Evolutionary conservation across 495 filamentous ascomycete genomes (phyloP).

Genomic region (Bryoglossum gracile): DNA sequence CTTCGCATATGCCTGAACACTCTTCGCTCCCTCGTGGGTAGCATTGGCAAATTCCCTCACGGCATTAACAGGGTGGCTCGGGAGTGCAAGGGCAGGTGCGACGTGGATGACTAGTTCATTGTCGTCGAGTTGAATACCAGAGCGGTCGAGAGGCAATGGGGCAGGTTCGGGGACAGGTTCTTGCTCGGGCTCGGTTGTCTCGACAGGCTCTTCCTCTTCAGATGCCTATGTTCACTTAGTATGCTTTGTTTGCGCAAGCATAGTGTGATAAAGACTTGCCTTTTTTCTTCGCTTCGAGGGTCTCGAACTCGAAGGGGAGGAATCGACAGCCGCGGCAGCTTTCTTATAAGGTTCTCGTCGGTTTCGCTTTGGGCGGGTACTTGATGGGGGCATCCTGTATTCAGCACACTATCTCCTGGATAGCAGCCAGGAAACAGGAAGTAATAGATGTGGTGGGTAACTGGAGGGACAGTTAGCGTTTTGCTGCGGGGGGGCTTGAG

Average conservation of each 20-base stretch:
- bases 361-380: constrained; percentile 40
- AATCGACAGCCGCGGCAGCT: constrained; percentile 49
- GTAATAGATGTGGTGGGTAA: too few species aligned
- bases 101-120: constrained; percentile 65
- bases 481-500: neutral
- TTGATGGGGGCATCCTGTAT: constrained; percentile 45
- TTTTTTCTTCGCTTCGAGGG: constrained; percentile 70
- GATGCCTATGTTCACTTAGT: constrained; percentile 22
- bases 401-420: too few species aligned
- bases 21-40: constrained; percentile 61
- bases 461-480: neutral
- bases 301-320: constrained; percentile 64
- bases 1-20: constrained; percentile 86
- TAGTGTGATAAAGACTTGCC: constrained; percentile 43
- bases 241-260: constrained; percentile 13
- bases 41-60: constrained; percentile 65
- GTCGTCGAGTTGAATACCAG: constrained; percentile 45
- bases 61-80: constrained; percentile 56
- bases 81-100: constrained; percentile 57
- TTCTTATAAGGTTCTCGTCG: constrained; percentile 43
- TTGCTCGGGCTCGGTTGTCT: constrained; percentile 1
- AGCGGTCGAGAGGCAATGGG: constrained; percentile 23
- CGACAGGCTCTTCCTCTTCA: too few species aligned
- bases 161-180: constrained; percentile 8
- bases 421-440: too few species aligned